Evolutionary conservation across 495 filamentous ascomycete genomes (phyloP).

Genomic region (Neurospora sp.): DNA sequence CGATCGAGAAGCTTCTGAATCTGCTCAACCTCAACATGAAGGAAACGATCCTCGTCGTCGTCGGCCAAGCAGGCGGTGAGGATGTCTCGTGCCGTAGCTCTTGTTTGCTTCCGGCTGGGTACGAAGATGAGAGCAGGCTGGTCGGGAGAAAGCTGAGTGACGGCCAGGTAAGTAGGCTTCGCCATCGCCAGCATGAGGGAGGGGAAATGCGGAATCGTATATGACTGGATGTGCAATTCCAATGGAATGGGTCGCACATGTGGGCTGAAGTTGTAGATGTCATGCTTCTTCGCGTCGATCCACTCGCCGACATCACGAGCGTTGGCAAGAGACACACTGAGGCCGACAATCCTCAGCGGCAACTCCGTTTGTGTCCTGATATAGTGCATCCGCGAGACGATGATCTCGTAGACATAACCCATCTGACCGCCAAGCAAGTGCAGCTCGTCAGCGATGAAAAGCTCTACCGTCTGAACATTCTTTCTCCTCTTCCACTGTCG

Average conservation of each 20-base stretch:
- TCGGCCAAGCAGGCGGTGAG: conserved; percentile 75
- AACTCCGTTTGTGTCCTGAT: conserved; percentile 82
- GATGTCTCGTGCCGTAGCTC: conserved; percentile 82
- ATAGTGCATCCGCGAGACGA: conserved; percentile 95
- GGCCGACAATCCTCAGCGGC: conserved; percentile 74
- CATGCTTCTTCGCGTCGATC: conserved; percentile 98
- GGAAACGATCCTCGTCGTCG: conserved; percentile 87
- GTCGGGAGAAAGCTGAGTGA: conserved; percentile 73
- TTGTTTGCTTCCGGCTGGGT: conserved; percentile 82
- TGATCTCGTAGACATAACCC: conserved; percentile 88
- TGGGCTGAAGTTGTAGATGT: conserved; percentile 96
- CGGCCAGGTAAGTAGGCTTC: conserved; percentile 78
- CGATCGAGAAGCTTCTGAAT: conserved; percentile 71
- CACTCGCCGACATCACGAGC: conserved; percentile 92
- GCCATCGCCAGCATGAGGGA: conserved; percentile 98
- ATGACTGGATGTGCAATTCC: conserved; percentile 93
- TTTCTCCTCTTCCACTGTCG: conserved; percentile 92
- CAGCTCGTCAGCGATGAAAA: conserved; percentile 94
- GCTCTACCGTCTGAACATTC: conserved; percentile 80
- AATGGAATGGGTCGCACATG: conserved; percentile 77
- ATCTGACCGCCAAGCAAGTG: conserved; percentile 88
- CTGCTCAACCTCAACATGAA: conserved; percentile 70
- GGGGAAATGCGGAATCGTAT: conserved; percentile 91
- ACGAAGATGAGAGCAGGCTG: conserved; percentile 89
- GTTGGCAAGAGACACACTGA: conserved; percentile 90